Evolutionary conservation across 345 rosid species (phyloP), one percentile per base, ranked within the genome.

Genomic region (Brassica cretica): DNA sequence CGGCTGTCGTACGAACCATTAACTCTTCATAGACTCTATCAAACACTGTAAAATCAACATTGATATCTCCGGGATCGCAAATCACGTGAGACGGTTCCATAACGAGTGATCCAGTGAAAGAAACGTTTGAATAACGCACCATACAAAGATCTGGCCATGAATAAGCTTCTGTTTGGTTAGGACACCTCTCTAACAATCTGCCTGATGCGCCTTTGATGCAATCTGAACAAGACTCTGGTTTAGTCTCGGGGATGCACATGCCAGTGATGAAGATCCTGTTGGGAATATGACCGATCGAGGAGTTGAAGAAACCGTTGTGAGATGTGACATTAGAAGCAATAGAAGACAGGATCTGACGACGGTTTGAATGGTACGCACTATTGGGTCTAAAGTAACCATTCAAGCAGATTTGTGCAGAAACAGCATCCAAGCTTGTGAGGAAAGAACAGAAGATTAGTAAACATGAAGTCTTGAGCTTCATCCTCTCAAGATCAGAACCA

Each of bases 121-220:
- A 44, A 16, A 60, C 32, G 56, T 87, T 82, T 15, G 90, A 53
- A 60, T 87, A 87, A 12, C 85, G 84, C 4, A 82, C 56, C 80
- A 81, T 72, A 61, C 92, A 87, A 27, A 12, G 1, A 15, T 81
- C 82, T 19, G 51, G 73, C 83, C 85, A 83, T 41, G 68, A 24
- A 3, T 83, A 51, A 27, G 84, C 87, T 16, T 84, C 83, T 21
- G 76, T 84, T 30, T 59, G 83, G 70, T 71, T 75, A 2, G 81
- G 84, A 64, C 89, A 88, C 6, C 2, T 18, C 9, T 2, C 4
- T 33, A 8, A 64, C 5, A 64, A 33, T 2, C 46, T 0, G 7
- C 8, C 46, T 64, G 67, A 32, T 32, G 67, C 46, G 44, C 1
- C 14, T 32, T 64, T 4, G 14, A 64, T 64, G 44, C 67, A 64